Evolutionary conservation across 257 asterid genomes (phyloP).

Genomic region (Ehretia macrophylla): DNA sequence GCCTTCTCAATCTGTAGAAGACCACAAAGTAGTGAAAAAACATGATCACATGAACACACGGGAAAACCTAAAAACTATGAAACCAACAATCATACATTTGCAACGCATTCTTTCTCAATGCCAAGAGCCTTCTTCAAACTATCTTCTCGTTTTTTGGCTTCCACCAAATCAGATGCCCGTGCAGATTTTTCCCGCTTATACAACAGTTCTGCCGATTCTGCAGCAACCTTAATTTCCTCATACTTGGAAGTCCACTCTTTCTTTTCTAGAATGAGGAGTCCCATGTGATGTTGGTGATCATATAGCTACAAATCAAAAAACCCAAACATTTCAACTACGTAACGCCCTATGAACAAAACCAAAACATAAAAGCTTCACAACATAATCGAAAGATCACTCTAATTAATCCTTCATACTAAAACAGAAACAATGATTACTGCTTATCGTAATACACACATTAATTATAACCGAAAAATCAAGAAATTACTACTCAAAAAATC

Average conservation of each 20-base stretch:
- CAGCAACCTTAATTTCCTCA: conserved; percentile 57
- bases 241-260: conserved; percentile 77
- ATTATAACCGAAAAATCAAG: too few relatives aligned
- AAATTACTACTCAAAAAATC: too few relatives aligned
- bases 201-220: conserved; percentile 65
- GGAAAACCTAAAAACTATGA: conserved; percentile 3
- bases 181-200: conserved; percentile 61
- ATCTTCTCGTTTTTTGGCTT: conserved; percentile 74
- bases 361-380: conserved; percentile 1
- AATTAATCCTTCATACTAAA: not conserved
- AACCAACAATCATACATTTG: conserved; percentile 45
- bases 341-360: not conserved
- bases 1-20: conserved; percentile 82
- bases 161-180: conserved; percentile 52
- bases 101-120: conserved; percentile 90
- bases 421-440: too few relatives aligned
- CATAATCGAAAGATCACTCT: not conserved
- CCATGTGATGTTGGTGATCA: conserved; percentile 96
- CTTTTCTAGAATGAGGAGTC: conserved; percentile 79
- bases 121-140: conserved; percentile 80
- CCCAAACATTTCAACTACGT: not conserved
- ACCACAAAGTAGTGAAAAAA: conserved; percentile 6
- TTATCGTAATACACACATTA: too few relatives aligned
- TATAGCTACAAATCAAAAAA: conserved; percentile 41
- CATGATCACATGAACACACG: conserved; percentile 1